Evolutionary conservation across 371 early-diverging fungal species (phyloP).

Genomic region (Astathelohania contejeani): DNA sequence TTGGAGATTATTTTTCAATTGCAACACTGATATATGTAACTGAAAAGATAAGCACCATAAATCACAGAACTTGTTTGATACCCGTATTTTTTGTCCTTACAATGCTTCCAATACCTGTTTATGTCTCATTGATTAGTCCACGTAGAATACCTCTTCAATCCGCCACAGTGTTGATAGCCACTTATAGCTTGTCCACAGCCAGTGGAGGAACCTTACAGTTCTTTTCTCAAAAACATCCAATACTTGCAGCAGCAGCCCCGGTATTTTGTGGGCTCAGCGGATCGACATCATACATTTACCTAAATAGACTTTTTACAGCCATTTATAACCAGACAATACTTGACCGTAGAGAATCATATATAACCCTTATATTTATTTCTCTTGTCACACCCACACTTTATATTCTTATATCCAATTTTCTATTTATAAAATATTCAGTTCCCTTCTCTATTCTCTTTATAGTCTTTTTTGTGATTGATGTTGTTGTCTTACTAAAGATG

Average conservation of each 20-base stretch:
- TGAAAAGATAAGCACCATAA: slow-evolving; percentile 1
- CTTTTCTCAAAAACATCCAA: slow-evolving; percentile 17
- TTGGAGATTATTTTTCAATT: slow-evolving; percentile 40
- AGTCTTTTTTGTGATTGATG: slow-evolving; percentile 17
- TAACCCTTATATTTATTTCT: slow-evolving; percentile 21
- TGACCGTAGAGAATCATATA: slow-evolving; percentile 5
- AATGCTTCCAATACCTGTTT: slow-evolving; percentile 12
- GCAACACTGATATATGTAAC: slow-evolving; percentile 33
- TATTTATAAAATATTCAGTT: slow-evolving; percentile 3
- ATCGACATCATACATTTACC: slow-evolving; percentile 32
- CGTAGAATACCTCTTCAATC: slow-evolving; percentile 29
- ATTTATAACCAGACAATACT: slow-evolving; percentile 8
- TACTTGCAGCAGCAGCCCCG: slow-evolving; percentile 30
- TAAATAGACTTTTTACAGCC: slow-evolving; percentile 32
- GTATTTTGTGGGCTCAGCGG: slow-evolving; percentile 36
- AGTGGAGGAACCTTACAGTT: slow-evolving; percentile 27
- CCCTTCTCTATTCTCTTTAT: slow-evolving; percentile 25
- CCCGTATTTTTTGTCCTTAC: background rate
- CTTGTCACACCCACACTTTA: slow-evolving; percentile 15
- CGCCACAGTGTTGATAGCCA: slow-evolving; percentile 12
- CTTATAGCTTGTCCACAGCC: slow-evolving; percentile 21
- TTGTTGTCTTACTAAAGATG: slow-evolving; percentile 18
- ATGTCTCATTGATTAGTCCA: slow-evolving; percentile 19
- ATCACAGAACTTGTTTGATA: background rate
- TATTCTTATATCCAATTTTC: slow-evolving; percentile 3